Conservation (phyloP, 2,329 filamentous ascomycete genomes). For the Sarocladium oryzae region DNA sequence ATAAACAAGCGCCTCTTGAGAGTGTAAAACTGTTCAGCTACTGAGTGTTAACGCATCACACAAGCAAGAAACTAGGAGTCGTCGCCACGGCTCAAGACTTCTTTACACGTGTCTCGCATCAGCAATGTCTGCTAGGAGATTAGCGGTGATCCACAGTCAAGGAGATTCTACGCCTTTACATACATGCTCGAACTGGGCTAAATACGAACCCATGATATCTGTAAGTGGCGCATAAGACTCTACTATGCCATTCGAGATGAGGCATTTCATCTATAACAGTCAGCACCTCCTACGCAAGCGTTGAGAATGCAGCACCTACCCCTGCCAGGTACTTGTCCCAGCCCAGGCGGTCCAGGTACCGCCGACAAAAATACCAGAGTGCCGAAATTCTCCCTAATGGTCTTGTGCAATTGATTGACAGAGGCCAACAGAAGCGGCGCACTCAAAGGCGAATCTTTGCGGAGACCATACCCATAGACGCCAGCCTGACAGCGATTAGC, state of each 20-base stretch:
- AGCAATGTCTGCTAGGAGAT: slow-evolving; percentile 36
- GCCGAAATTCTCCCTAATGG: slow-evolving; percentile 56
- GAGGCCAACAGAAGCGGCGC: slow-evolving; percentile 38
- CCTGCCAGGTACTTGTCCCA: slow-evolving; percentile 52
- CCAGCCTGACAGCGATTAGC: slow-evolving; percentile 30
- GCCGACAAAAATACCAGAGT: slow-evolving; percentile 54
- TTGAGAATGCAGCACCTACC: slow-evolving; percentile 27
- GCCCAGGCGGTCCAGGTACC: slow-evolving; percentile 59
- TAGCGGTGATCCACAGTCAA: slow-evolving; percentile 1
- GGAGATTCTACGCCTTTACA: not conserved
- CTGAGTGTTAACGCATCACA: no score
- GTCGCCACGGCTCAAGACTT: slow-evolving; percentile 44
- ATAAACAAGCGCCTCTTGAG: no score
- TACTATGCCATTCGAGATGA: slow-evolving; percentile 50
- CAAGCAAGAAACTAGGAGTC: no score
- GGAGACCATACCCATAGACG: slow-evolving; percentile 45
- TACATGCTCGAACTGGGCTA: slow-evolving; percentile 57
- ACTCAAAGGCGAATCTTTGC: slow-evolving; percentile 27
- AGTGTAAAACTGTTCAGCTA: no score
- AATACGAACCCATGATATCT: slow-evolving; percentile 54
- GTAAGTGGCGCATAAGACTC: slow-evolving; percentile 50
- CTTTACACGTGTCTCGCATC: slow-evolving; percentile 37
- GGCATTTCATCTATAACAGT: slow-evolving; percentile 44
- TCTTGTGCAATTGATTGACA: slow-evolving; percentile 50
- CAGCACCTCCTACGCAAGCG: slow-evolving; percentile 3